phyloP scores from a whole-genome alignment of 2,329 filamentous ascomycete species.

The Talaromyces sp. region DNA sequence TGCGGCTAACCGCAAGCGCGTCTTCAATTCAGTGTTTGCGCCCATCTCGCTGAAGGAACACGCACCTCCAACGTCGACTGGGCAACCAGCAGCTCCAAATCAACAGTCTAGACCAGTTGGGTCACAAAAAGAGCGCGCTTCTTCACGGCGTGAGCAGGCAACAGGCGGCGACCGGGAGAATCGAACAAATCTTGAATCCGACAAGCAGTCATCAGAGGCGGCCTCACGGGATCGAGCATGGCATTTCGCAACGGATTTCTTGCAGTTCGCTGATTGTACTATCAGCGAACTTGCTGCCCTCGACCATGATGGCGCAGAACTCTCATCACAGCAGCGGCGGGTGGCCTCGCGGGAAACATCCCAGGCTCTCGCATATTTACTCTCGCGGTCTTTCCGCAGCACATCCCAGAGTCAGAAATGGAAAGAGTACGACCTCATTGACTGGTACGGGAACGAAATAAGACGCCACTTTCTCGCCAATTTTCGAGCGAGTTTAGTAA shows the following conservation, averaged over 20 bases:
- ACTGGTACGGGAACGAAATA: slow-evolving; percentile 41
- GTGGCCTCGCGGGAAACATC: slow-evolving; percentile 23
- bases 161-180: slow-evolving; percentile 6
- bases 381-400: slow-evolving; percentile 15
- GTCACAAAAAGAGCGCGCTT: neutral
- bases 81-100: slow-evolving; percentile 14
- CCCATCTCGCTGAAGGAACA: slow-evolving; percentile 29
- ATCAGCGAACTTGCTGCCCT: slow-evolving; percentile 21
- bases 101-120: slow-evolving; percentile 12
- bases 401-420: slow-evolving; percentile 11
- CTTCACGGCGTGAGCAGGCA: neutral
- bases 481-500: slow-evolving; percentile 24
- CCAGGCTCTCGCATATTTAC: slow-evolving; percentile 30
- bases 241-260: slow-evolving; percentile 34
- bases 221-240: slow-evolving; percentile 35
- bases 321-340: slow-evolving; percentile 15
- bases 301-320: slow-evolving; percentile 20
- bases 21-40: slow-evolving; percentile 40
- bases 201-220: slow-evolving; percentile 21
- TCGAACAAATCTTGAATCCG: neutral
- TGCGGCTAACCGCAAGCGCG: slow-evolving; percentile 29
- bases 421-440: slow-evolving; percentile 26
- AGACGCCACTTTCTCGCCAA: slow-evolving; percentile 38
- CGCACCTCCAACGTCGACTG: slow-evolving; percentile 20
- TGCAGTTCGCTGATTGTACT: slow-evolving; percentile 30